Percentiles rank a stretch among this genome's conserved stretches.
Conservation (phyloP, 805 yeast genomes). For the Yarrowia yakushimensis region DNA sequence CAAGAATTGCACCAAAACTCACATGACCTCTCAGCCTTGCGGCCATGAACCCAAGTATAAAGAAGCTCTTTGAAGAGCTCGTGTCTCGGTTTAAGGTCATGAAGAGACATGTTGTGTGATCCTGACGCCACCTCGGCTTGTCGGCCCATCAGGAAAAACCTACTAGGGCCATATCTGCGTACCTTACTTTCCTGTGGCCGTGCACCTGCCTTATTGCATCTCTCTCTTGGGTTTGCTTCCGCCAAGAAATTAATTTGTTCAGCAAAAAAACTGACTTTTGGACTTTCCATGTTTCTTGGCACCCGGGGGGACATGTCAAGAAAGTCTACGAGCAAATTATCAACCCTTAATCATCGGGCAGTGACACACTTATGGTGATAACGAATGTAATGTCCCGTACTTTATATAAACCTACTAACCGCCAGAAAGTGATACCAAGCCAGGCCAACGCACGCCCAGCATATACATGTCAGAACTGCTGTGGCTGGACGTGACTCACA, state of each 20-base stretch:
- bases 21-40: conserved; percentile 24
- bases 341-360: neutral
- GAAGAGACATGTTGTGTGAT: neutral
- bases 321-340: neutral
- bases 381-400: no score
- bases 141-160: neutral
- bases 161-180: neutral
- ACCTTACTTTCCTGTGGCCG: neutral
- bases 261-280: neutral
- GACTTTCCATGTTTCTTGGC: conserved; percentile 2
- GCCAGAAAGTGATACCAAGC: no score
- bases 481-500: no score
- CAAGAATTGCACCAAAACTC: conserved; percentile 10
- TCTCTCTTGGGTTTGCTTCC: neutral
- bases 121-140: neutral
- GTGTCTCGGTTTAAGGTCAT: neutral
- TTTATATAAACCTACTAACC: no score
- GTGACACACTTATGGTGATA: no score
- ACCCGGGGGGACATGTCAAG: neutral
- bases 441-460: neutral
- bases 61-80: neutral
- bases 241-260: conserved; percentile 7
- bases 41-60: conserved; percentile 12
- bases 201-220: neutral
- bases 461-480: no score